Conservation (phyloP, 495 filamentous ascomycete species). For the Copromyces sp. region DNA sequence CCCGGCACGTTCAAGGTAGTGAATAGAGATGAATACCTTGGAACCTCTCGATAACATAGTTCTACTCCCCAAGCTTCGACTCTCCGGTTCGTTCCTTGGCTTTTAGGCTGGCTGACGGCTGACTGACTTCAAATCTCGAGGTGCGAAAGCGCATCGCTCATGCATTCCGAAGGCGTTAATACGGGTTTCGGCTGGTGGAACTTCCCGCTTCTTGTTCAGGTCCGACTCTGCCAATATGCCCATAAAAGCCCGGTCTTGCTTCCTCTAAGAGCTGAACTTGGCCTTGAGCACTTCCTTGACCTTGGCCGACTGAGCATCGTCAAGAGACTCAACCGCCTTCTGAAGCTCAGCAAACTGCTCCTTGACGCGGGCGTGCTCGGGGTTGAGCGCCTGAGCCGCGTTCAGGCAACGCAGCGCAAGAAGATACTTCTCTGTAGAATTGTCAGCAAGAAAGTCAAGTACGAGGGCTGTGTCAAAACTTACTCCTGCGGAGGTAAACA, state of each 20-base stretch:
- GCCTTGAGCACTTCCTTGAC: conserved; percentile 55
- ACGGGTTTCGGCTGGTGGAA: background rate
- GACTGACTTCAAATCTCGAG: background rate
- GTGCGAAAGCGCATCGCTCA: background rate
- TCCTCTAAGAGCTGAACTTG: conserved; percentile 38
- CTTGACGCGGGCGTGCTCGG: conserved; percentile 64
- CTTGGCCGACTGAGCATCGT: conserved; percentile 46
- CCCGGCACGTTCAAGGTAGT: background rate
- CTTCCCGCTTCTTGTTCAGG: background rate
- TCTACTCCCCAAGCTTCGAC: background rate
- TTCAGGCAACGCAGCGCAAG: conserved; percentile 79
- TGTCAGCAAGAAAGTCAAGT: background rate
- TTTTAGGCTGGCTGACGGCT: background rate
- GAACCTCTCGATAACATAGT: background rate
- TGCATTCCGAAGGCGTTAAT: background rate
- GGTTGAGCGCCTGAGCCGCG: conserved; percentile 57
- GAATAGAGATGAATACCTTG: background rate
- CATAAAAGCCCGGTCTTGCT: conserved; percentile 18
- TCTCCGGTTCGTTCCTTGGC: background rate
- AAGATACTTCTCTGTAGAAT: conserved; percentile 59
- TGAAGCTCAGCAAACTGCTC: conserved; percentile 65
- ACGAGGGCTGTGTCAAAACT: conserved; percentile 23
- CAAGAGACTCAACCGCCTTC: conserved; percentile 46
- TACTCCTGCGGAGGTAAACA: conserved; percentile 70
- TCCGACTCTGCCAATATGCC: background rate